Conservation (phyloP, 352 stramenopile species). For the Plasmopara halstedii region DNA sequence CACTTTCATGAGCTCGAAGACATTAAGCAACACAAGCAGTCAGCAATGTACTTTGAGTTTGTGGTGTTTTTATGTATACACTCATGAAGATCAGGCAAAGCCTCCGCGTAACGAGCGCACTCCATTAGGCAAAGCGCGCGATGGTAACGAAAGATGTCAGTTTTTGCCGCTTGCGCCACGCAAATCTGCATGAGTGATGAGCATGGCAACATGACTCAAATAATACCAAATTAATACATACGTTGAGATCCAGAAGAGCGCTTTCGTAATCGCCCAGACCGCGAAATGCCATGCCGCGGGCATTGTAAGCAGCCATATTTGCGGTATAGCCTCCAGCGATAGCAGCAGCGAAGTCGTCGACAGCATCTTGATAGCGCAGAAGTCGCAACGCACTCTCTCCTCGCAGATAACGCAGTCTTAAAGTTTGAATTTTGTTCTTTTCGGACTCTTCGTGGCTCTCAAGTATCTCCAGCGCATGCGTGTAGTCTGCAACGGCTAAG, state of each 20-base stretch:
- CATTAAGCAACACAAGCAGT: too few species aligned
- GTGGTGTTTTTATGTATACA: too few species aligned
- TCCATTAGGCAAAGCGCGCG: too few species aligned
- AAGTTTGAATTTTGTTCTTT: constrained; percentile 7
- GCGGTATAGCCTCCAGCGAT: constrained; percentile 19
- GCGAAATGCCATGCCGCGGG: constrained; percentile 44
- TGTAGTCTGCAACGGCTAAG: constrained; percentile 55
- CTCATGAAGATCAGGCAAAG: too few species aligned
- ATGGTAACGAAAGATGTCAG: too few species aligned
- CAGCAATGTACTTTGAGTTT: too few species aligned
- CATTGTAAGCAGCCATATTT: constrained; percentile 43
- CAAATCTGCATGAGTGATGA: too few species aligned
- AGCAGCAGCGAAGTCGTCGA: constrained; percentile 37
- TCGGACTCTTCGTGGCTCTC: constrained; percentile 14
- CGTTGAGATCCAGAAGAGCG: constrained; percentile 48
- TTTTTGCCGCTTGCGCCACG: too few species aligned
- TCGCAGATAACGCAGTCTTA: constrained; percentile 33
- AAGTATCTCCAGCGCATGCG: constrained; percentile 20
- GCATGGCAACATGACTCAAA: too few species aligned
- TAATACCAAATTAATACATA: too few species aligned
- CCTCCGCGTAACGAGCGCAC: too few species aligned
- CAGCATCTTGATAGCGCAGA: constrained; percentile 27
- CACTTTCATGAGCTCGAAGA: too few species aligned
- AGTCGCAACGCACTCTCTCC: constrained; percentile 41
- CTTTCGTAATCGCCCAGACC: constrained; percentile 49